These are phyloP conservation scores for Nephelium lappaceum DNA, from an alignment of 345 rosid species.

Conservation along the genomic window DNA sequence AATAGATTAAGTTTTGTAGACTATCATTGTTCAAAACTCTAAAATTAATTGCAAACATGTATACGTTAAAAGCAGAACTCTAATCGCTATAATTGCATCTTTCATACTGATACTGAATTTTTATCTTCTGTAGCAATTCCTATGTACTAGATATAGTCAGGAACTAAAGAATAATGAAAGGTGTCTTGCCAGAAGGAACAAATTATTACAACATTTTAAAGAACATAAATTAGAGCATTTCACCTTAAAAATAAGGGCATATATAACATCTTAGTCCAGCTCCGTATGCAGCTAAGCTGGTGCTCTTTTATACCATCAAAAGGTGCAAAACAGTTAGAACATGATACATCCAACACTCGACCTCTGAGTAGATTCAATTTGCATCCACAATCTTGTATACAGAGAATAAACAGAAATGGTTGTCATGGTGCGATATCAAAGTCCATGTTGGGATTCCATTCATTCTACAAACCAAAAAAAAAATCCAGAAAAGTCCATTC, in stretches of 20 bases:
- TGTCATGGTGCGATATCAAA: not conserved
- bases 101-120: not conserved
- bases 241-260: conserved; percentile 1
- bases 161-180: not conserved
- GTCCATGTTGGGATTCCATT: not conserved
- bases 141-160: not conserved
- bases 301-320: not conserved
- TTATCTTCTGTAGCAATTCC: not conserved
- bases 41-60: not conserved
- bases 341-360: not conserved
- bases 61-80: not conserved
- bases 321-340: not conserved
- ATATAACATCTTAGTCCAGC: not conserved
- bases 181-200: not conserved
- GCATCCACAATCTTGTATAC: conserved; percentile 5
- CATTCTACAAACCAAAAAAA: conserved; percentile 1
- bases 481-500: not conserved
- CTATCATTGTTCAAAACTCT: not conserved
- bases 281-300: not conserved
- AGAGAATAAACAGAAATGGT: not conserved
- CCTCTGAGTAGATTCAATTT: not conserved
- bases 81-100: not conserved
- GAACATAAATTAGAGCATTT: not conserved
- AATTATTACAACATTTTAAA: not conserved
- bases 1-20: no score